phyloP scores from a whole-genome alignment of 1,284 basidiomycete genomes.

The Paramarasmius palmivorus region DNA sequence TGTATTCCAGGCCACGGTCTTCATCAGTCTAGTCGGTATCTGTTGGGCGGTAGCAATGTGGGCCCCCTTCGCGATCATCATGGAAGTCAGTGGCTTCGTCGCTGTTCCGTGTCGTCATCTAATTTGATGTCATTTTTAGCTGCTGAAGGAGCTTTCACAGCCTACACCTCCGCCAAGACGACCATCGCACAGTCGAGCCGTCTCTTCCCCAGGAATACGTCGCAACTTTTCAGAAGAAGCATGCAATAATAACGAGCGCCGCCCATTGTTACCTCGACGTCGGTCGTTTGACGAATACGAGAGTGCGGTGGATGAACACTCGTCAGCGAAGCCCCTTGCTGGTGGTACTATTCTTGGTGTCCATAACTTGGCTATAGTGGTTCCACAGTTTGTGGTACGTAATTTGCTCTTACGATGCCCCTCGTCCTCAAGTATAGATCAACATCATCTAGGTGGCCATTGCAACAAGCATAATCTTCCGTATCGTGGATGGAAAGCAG shows the following conservation, averaged over 20 bases:
- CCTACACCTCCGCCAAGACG: constrained; percentile 20
- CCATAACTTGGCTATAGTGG: constrained; percentile 92
- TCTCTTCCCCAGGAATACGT: constrained; percentile 17
- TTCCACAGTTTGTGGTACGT: constrained; percentile 89
- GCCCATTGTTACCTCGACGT: constrained; percentile 62
- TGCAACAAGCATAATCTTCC: constrained; percentile 89
- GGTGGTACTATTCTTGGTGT: constrained; percentile 96
- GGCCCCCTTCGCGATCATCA: constrained; percentile 90
- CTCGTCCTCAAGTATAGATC: neutral
- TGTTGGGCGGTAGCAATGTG: constrained; percentile 96
- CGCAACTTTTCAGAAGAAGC: constrained; percentile 19
- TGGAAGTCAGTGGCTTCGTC: constrained; percentile 64
- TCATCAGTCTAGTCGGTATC: constrained; percentile 85
- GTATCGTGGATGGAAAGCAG: constrained; percentile 62
- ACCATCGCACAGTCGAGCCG: constrained; percentile 14
- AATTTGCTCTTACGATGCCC: neutral
- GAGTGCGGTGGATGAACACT: constrained; percentile 35
- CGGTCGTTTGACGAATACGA: constrained; percentile 63
- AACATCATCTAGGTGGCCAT: constrained; percentile 69
- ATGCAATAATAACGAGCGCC: constrained; percentile 49
- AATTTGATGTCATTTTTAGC: constrained; percentile 39
- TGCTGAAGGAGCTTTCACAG: constrained; percentile 75
- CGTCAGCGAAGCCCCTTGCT: constrained; percentile 58
- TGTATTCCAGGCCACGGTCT: constrained; percentile 73
- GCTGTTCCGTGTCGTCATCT: neutral